Base-by-base conservation (phyloP, 495 filamentous ascomycete species). In the Bombardia bombarda region DNA sequence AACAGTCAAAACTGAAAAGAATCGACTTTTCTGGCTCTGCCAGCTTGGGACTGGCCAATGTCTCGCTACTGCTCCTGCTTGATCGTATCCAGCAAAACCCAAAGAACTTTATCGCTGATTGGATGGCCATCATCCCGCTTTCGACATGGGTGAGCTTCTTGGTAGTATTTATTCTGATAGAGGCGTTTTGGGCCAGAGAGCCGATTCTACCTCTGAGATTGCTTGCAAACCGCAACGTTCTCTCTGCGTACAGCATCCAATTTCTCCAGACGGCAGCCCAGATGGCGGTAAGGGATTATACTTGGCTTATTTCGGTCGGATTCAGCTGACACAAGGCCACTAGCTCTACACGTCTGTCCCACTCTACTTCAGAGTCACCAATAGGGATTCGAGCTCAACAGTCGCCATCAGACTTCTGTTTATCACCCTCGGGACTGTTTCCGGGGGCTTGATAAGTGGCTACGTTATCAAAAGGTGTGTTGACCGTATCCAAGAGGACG, bases 1-100 rank as follows among this genome's bases (percentile, higher is more conserved):
- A 24, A 2, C 33, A 13, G 24, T 47, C 48, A 8, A 51, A 47
- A 10, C 39, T 51, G 20, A 13, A 8, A 5, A 41, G 48, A 24
- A 47, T 51, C n/a, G 48, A 51, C 38, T 46, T 51, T 13, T 20
- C 48, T 14, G 48, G 48, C 14, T 51, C 48, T 13, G 17, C 38
- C 7, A 43, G 19, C 10, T 23, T 51, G 5, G 48, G 36, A 0
- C 25, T 51, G 3, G 38, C 48, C 25, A 51, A 51, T 17, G 26
- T 46, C 13, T 46, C 48, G 0, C 4, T 51, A 0, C 43, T 47
- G 5, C 32, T 51, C n/a, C 33, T 51, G n/a, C 43, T 51, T 7
- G 43, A 42, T 21, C 32, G 34, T 3, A 6, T 51, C 10, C 43
- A 46, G n/a, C 20, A 41, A 3, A 17, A 5, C 17, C 23, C 36